phyloP scores from a whole-genome alignment of 2,329 filamentous ascomycete species.

The Aspergillus sclerotialis region DNA sequence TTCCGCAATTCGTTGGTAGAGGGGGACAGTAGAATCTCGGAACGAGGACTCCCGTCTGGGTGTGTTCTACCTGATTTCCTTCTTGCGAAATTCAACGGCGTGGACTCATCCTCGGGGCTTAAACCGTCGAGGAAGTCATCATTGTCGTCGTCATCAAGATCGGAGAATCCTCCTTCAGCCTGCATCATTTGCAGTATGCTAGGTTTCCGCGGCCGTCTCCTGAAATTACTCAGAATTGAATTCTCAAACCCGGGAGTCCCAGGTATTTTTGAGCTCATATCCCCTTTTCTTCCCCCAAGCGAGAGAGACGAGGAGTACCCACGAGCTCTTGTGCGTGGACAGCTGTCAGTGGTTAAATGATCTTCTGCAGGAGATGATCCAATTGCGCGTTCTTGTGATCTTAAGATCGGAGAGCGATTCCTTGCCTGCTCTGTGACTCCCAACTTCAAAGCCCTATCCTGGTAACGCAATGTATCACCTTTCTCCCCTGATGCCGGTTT shows the following conservation, averaged over 20 bases:
- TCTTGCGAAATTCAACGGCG: slow-evolving; percentile 32
- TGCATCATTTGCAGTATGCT: slow-evolving; percentile 41
- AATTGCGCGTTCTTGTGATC: slow-evolving; percentile 26
- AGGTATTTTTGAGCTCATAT: slow-evolving; percentile 25
- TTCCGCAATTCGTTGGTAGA: slow-evolving; percentile 27
- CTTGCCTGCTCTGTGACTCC: slow-evolving; percentile 10
- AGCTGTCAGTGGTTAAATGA: slow-evolving; percentile 24
- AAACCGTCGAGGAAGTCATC: slow-evolving; percentile 38
- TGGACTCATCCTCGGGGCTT: slow-evolving; percentile 40
- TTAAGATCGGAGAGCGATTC: slow-evolving; percentile 25
- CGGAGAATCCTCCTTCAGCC: slow-evolving; percentile 31
- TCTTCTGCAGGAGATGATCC: slow-evolving; percentile 28
- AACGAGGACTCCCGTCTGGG: slow-evolving; percentile 15
- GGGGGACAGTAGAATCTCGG: slow-evolving; percentile 15
- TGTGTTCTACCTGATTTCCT: slow-evolving; percentile 22
- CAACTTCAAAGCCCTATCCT: slow-evolving; percentile 3
- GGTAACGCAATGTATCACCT: no score
- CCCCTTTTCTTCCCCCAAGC: slow-evolving; percentile 30
- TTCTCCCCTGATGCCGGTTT: slow-evolving; percentile 1
- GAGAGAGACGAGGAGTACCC: slow-evolving; percentile 35
- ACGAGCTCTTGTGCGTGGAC: slow-evolving; percentile 29
- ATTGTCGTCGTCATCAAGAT: slow-evolving; percentile 25
- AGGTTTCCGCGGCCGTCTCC: slow-evolving; percentile 36
- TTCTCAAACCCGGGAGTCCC: slow-evolving; percentile 37
- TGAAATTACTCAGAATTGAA: slow-evolving; percentile 39